Evolutionary conservation across 805 yeast genomes (phyloP), one percentile per base, ranked within the genome.

Genomic region (Blastobotrys americana): DNA sequence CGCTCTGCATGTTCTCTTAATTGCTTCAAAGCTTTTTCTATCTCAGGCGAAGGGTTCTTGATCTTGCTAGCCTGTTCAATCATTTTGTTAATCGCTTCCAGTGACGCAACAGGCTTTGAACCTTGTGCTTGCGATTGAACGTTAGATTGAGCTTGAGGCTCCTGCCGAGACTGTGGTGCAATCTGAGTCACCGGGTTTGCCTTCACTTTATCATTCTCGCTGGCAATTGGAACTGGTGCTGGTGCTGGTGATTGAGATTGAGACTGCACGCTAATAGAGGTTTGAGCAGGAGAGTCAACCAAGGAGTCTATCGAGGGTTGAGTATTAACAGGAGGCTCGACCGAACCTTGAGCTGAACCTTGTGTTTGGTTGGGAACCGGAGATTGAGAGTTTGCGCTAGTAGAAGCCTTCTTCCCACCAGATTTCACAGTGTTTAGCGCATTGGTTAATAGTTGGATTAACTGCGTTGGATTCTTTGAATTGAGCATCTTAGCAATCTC

Each of bases 51-150:
- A 13, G 68, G 68, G 44, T 63, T 64, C 20, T 54, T 55, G 36
- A 64, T 63, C 43, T 60, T 60, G 46, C 59, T 62, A 19, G 68
- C 68, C 51, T 61, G 57, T 4, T 58, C 64, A 16, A 64, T 49
- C 17, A 64, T 53, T 45, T 61, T 58, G n/a, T 62, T 54, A 45
- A 64, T 62, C 34, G 61, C 51, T 39, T 56, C 65, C 1, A 53
- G 53, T 10, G 63, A 49, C 9, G 56, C 55, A 3, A 55, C 50
- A 16, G 51, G 50, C 43, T 52, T 53, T 16, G 38, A 10, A 4
- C 44, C 22, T 19, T 20, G 35, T 33, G 47, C 27, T 3, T 44
- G 28, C 3, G 41, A 18, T 4, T 35, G 34, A 2, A 27, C 40
- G 25, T 37, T 16, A 20, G 44, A 17, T 17, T 52, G 16, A 36